Evolutionary conservation across 768 basidiomycete genomes (phyloP), one percentile per base, ranked within the genome.

Genomic region (Mycena epipterygia): DNA sequence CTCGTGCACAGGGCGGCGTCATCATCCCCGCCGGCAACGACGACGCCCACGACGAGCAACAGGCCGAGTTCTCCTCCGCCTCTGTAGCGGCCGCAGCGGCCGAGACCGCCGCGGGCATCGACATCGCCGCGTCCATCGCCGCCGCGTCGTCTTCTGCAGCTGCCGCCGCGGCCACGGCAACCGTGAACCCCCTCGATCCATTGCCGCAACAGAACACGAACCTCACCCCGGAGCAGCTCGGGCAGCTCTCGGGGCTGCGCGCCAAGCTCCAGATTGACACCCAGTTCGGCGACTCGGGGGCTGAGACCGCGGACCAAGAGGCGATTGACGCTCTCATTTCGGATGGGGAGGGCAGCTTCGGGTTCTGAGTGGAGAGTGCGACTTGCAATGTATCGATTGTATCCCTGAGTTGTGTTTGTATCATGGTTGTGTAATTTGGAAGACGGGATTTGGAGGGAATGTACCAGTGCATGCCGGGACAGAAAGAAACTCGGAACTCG

Each of bases 111-210:
- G 53, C 53, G 12, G 53, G 53, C 23, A 58, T 58, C 39, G 29
- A 58, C 9, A 58, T 58, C 39, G 39, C 27, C 19, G 57, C 57
- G 27, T 42, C 57, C 57, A 42, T 58, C 41, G 57, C 57, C 16
- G 39, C 57, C 8, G 39, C 57, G 5, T 58, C 57, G 2, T 39
- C 33, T 17, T 42, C 39, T 12, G 57, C 39, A 9, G 39, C 57
- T 3, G 57, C 57, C 14, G 57, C 11, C 27, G 57, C 57, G 8
- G 57, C 57, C 13, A 58, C 57, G 16, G 25, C 17, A 3, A 17
- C 25, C 19, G 44, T 44, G 42, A 33, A 42, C 37, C 39, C 39
- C 9, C 37, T 42, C 25, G 56, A 41, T 8, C 39, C 56, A n/a
- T 8, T 58, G 25, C 56, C 27, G 21, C 4, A 3, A n/a, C 4